Base-by-base conservation (phyloP, 2,329 filamentous ascomycete species). In the Nemania sp. region DNA sequence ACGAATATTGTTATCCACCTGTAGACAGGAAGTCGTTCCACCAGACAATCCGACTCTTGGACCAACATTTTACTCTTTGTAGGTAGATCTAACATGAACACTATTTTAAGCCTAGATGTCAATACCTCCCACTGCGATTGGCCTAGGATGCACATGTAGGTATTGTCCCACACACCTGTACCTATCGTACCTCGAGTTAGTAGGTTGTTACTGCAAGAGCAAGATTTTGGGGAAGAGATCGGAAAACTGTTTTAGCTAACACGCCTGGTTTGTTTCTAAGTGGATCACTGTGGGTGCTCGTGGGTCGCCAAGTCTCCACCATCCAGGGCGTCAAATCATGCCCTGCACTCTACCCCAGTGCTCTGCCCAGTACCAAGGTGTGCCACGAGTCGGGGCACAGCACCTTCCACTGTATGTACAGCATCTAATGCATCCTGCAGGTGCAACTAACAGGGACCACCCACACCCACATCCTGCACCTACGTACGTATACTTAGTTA, bases 1-100 rank as follows among this genome's bases (percentile, higher is more conserved):
- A 55, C 65, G 38, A 63, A 54, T 24, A 7, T 35, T 43, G 32
- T 27, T 22, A 53, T 58, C 52, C 60, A 63, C 41, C 41, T 53
- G 24, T 24, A 32, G 13, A 29, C 29, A 38, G 26, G 13, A 26
- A 26, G 20, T 49, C 15, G 41, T 18, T 18, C 41, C 10, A 15
- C 41, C 41, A 27, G 5, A 10, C 47, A 1, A 51, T 11, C 20
- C 27, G 11, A 51, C 11, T 10, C 18, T 27, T 22, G 22, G 20
- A n/a, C 4, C 11, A 15, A 41, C 13, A 41, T 41, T 41, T 41
- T 41, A 11, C 13, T 41, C 35, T n/a, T n/a, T n/a, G n/a, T 8
- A 32, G 29, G 8, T 32, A 32, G 29, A 32, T 32, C 29, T 32
- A 32, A 43, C 3, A 43, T 13, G 3, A 43, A 43, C 18, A 43